These are phyloP conservation scores for Hippophae tibetana DNA, from an alignment of 306 rosid genomes.

Conservation along the genomic window DNA sequence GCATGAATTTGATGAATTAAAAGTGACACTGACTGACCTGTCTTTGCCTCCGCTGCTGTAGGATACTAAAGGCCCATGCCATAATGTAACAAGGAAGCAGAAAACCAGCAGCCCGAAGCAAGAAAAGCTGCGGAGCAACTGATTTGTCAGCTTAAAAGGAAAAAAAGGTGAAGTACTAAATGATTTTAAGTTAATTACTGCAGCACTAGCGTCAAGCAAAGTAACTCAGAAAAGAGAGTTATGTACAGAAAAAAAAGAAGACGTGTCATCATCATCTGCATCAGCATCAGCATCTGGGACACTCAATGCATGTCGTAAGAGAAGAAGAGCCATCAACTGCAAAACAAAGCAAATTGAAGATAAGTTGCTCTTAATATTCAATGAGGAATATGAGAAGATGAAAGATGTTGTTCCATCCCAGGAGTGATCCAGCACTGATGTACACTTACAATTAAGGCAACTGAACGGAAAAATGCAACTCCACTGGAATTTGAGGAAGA, in stretches of 20 bases:
- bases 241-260: slow-evolving; percentile 76
- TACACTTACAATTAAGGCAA: slow-evolving; percentile 83
- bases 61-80: slow-evolving; percentile 97
- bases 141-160: slow-evolving; percentile 15
- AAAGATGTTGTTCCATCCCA: neutral
- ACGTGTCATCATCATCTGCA: slow-evolving; percentile 39
- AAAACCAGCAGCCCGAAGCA: slow-evolving; percentile 95
- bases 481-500: slow-evolving; percentile 80
- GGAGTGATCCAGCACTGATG: neutral
- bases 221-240: slow-evolving; percentile 1
- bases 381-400: neutral
- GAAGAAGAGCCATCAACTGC: slow-evolving; percentile 88
- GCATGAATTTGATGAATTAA: neutral
- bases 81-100: slow-evolving; percentile 94
- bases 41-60: slow-evolving; percentile 94
- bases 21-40: slow-evolving; percentile 38
- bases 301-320: slow-evolving; percentile 76
- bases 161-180: neutral
- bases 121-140: slow-evolving; percentile 34
- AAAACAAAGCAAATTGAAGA: slow-evolving; percentile 14
- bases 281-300: slow-evolving; percentile 55
- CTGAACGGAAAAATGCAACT: slow-evolving; percentile 93
- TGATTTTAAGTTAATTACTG: neutral
- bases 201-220: neutral
- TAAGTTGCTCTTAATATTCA: neutral